Percentiles rank a stretch among this genome's conserved stretches.
These are phyloP conservation scores for Dimargaris verticillata DNA, from an alignment of 192 early-diverging fungal species.

Conservation along the genomic window DNA sequence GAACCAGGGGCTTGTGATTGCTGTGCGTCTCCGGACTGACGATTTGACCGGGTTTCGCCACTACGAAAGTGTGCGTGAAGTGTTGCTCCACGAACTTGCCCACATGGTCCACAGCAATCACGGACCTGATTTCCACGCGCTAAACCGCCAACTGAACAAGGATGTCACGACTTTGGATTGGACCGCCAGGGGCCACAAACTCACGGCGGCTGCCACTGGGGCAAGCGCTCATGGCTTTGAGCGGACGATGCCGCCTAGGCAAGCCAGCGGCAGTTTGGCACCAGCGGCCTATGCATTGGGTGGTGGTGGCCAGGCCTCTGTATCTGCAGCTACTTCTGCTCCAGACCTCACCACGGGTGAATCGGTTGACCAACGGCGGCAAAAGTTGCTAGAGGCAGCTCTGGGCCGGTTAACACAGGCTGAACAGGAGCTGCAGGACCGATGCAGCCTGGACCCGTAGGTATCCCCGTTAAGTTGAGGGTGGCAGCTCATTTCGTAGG, in stretches of 20 bases:
- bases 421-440: too few relatives aligned
- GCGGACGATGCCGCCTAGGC: background rate
- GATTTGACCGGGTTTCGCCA: constrained; percentile 58
- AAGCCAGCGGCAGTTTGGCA: background rate
- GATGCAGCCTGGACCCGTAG: too few relatives aligned
- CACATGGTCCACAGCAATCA: constrained; percentile 50
- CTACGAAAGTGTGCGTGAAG: constrained; percentile 45
- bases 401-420: too few relatives aligned
- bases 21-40: constrained; percentile 59
- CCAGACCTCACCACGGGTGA: too few relatives aligned
- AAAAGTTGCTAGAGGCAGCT: too few relatives aligned
- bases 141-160: constrained; percentile 56
- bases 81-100: constrained; percentile 61
- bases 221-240: background rate
- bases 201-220: background rate
- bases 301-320: too few relatives aligned
- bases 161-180: constrained; percentile 26
- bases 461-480: too few relatives aligned
- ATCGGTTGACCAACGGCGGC: too few relatives aligned
- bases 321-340: too few relatives aligned
- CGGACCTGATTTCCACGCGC: constrained; percentile 49
- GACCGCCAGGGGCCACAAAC: background rate
- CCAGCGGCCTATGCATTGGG: too few relatives aligned
- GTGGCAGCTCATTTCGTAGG: too few relatives aligned
- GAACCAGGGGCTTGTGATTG: constrained; percentile 55